A percentile compares a stretch with the other conserved stretches of the same genome.
phyloP scores from a whole-genome alignment of 2,329 filamentous ascomycete species.

The Penicillium brasilianum region DNA sequence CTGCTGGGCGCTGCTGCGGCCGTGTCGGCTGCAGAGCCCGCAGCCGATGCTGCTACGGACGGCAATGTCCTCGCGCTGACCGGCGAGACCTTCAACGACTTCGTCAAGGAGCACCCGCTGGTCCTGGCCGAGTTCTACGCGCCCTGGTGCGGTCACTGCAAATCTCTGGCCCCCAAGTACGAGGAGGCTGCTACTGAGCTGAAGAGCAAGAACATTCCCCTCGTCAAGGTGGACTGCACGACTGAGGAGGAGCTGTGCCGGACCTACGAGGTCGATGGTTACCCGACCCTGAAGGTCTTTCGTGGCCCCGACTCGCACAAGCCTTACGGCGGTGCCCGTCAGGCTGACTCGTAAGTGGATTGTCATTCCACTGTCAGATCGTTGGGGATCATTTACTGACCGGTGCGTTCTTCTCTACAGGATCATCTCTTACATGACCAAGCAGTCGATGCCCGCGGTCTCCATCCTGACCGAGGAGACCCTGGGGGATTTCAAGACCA shows the following conservation, averaged over 20 bases:
- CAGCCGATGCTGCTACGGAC: constrained; percentile 30
- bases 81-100: constrained; percentile 83
- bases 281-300: constrained; percentile 99
- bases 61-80: constrained; percentile 87
- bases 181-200: constrained; percentile 55
- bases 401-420: constrained; percentile 37
- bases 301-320: constrained; percentile 79
- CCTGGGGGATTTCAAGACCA: constrained; percentile 93
- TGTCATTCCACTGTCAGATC: not conserved
- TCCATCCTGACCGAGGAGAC: constrained; percentile 80
- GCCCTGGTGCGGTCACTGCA: constrained; percentile 98
- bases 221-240: constrained; percentile 77
- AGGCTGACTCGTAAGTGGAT: constrained; percentile 69
- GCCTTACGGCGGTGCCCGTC: constrained; percentile 87
- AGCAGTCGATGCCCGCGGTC: constrained; percentile 93
- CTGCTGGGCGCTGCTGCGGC: constrained; percentile 46
- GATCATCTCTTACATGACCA: constrained; percentile 89
- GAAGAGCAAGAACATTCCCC: constrained; percentile 54
- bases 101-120: constrained; percentile 82
- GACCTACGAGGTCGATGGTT: constrained; percentile 89
- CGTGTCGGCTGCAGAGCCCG: constrained; percentile 40
- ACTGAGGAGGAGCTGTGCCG: constrained; percentile 91
- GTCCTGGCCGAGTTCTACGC: constrained; percentile 98
- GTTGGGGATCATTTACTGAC: constrained; percentile 27
- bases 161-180: constrained; percentile 75